Base-by-base conservation (phyloP, 441 rosid species). In the Gossypium davidsonii region DNA sequence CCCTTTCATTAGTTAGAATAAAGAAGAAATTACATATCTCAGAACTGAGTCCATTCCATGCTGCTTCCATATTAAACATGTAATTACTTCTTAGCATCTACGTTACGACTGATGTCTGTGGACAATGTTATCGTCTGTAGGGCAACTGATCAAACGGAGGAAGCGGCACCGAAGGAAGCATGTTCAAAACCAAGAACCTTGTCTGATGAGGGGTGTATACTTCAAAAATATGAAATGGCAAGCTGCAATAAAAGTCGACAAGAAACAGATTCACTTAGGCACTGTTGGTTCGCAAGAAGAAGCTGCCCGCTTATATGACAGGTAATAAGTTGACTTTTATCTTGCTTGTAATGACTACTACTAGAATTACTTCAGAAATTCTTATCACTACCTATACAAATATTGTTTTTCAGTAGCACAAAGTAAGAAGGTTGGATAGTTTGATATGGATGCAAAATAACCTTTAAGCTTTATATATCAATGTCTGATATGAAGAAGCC, bases 141-240 rank as follows among this genome's bases (percentile, higher is more conserved):
- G 81, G 79, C 94, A 85, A 78, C 93, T 97, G 3, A 76, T 91
- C 73, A 94, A 94, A 82, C 88, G 96, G 58, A 85, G 99, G 84
- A 94, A 94, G 88, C 85, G 84, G 51, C 99, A 91, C 79, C 86
- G 94, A 77, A 86, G 98, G 79, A 94, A 92, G 82, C 91, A 85
- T 52, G 82, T 90, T 67, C 90, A 86, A 67, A 90, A 92, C 83
- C 98, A 94, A 80, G 97, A 94, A 83, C 90, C 87, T n/a, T 92
- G 99, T 80, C 75, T 91, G 59, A 90, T 94, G 99, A 91, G 99
- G 83, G 99, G 99, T 42, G 99, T 94, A 15, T 94, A 94, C 78
- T 94, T 84, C 87, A 94, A 94, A 83, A 94, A 94, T 72, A 94
- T 92, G 98, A 94, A 94, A 85, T 94, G 99, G 99, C 99, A 94